Evolutionary conservation across 2,329 filamentous ascomycete species (phyloP).

Genomic region (Dothistroma pini): DNA sequence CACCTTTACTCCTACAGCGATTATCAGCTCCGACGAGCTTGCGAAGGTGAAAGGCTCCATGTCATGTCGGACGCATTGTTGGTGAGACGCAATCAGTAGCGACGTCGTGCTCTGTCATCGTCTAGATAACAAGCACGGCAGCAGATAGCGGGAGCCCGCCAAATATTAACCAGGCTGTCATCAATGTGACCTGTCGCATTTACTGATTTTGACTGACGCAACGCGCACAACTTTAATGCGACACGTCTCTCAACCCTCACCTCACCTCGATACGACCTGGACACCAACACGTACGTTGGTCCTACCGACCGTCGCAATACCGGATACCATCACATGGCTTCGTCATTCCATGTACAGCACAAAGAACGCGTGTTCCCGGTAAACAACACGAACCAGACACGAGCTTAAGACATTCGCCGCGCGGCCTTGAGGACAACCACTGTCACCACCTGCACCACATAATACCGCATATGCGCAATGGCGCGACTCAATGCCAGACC

Average conservation of each 20-base stretch:
- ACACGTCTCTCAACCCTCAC: background rate
- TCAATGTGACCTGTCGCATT: too few species aligned
- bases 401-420: background rate
- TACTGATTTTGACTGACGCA: too few species aligned
- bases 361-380: background rate
- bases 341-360: background rate
- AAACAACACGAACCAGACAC: background rate
- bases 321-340: background rate
- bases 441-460: background rate
- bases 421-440: background rate
- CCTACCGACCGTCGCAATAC: background rate
- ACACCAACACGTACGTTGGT: too few species aligned
- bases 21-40: slow-evolving; percentile 76
- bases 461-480: slow-evolving; percentile 19
- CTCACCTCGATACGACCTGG: background rate
- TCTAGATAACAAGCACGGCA: background rate
- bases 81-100: background rate
- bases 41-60: slow-evolving; percentile 99
- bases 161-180: too few species aligned
- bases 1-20: slow-evolving; percentile 64
- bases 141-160: too few species aligned
- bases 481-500: slow-evolving; percentile 25
- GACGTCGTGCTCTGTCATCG: background rate
- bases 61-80: background rate
- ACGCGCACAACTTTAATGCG: too few species aligned